Percentiles rank a stretch among this genome's conserved stretches.
phyloP scores from a whole-genome alignment of 768 basidiomycete species.

The Lepiota brunneoincarnata region DNA sequence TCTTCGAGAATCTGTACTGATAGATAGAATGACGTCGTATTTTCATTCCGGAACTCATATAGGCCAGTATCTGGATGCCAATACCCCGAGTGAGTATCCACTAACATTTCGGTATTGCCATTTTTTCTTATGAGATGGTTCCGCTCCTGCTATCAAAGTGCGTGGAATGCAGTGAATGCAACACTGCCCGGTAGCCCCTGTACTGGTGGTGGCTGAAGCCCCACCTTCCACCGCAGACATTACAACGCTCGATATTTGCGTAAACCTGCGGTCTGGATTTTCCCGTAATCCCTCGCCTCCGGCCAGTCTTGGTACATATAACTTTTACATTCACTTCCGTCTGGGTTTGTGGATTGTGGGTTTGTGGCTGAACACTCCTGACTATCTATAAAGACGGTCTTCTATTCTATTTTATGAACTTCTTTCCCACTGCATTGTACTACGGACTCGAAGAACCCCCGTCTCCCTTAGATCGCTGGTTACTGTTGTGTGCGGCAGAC shows the following conservation, averaged over 20 bases:
- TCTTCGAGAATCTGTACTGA: background rate
- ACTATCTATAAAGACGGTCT: too few species aligned
- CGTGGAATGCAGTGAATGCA: constrained; percentile 57
- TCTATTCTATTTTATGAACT: too few species aligned
- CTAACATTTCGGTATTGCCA: background rate
- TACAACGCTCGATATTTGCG: background rate
- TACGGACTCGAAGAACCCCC: too few species aligned
- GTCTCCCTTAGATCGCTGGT: too few species aligned
- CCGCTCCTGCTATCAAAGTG: constrained; percentile 26
- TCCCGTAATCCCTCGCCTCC: too few species aligned
- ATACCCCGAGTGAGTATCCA: constrained; percentile 50
- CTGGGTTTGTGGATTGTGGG: too few species aligned
- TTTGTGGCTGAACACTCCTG: too few species aligned
- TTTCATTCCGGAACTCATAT: background rate
- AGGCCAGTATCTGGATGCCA: constrained; percentile 59
- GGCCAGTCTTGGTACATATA: too few species aligned
- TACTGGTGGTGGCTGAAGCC: constrained; percentile 18
- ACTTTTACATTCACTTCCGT: too few species aligned
- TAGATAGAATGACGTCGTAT: constrained; percentile 8
- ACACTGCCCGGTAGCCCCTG: constrained; percentile 47
- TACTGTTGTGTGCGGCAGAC: too few species aligned
- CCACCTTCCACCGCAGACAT: too few species aligned
- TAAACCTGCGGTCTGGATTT: background rate
- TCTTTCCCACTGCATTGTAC: too few species aligned
- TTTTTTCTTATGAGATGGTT: constrained; percentile 1